Percentiles rank a stretch among this genome's conserved stretches.
Conservation (phyloP, 2,329 filamentous ascomycete species). For the Ascochyta viciae-villosae region DNA sequence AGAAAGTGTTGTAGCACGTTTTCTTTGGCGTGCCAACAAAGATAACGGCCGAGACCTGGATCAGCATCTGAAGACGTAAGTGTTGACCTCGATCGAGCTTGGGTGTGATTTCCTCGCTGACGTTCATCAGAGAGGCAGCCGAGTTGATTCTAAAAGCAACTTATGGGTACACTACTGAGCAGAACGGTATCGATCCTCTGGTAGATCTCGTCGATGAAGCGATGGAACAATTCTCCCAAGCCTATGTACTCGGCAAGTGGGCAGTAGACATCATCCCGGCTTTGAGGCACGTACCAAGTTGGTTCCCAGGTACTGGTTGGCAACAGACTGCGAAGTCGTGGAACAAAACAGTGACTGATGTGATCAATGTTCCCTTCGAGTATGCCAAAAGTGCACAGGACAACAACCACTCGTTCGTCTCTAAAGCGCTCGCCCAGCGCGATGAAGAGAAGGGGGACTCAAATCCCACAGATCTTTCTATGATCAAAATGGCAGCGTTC, state of each 20-base stretch:
- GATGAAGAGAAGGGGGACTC: slow-evolving; percentile 29
- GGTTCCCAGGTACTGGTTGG: slow-evolving; percentile 53
- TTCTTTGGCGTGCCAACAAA: slow-evolving; percentile 53
- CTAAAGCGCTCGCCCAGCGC: slow-evolving; percentile 31
- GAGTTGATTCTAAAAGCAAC: slow-evolving; percentile 37
- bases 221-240: slow-evolving; percentile 51
- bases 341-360: slow-evolving; percentile 17
- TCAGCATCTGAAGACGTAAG: slow-evolving; percentile 54
- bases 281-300: slow-evolving; percentile 53
- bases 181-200: slow-evolving; percentile 51
- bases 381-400: slow-evolving; percentile 49
- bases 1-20: slow-evolving; percentile 54
- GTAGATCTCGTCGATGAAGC: slow-evolving; percentile 52
- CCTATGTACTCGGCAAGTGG: slow-evolving; percentile 54
- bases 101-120: neutral
- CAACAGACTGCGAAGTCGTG: slow-evolving; percentile 29
- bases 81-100: neutral
- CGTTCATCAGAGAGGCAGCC: slow-evolving; percentile 27
- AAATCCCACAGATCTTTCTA: slow-evolving; percentile 37
- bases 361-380: slow-evolving; percentile 49
- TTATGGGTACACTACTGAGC: slow-evolving; percentile 55
- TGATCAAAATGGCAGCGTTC: slow-evolving; percentile 50
- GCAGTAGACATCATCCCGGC: slow-evolving; percentile 55
- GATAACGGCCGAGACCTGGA: slow-evolving; percentile 46
- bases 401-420: slow-evolving; percentile 47